Conservation (phyloP, 1,284 basidiomycete genomes). For the Cutaneotrichosporon cutaneum region DNA sequence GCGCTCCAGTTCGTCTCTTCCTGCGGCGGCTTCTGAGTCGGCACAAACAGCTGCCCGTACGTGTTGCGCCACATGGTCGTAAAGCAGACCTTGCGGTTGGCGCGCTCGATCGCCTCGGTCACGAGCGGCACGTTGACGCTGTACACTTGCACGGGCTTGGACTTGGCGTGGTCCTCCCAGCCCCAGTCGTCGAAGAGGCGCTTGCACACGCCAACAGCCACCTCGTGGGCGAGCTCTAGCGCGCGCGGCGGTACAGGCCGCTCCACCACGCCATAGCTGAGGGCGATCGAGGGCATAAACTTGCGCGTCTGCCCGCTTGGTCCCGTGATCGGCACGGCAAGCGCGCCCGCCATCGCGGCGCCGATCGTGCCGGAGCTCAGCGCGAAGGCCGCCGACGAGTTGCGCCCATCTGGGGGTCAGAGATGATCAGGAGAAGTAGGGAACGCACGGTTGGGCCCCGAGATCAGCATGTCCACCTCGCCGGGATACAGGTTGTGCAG, state of each 20-base stretch:
- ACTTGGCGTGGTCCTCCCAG: conserved; percentile 53
- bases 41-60: conserved; percentile 48
- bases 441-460: conserved; percentile 55
- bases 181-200: conserved; percentile 81
- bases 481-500: conserved; percentile 81
- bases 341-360: conserved; percentile 80
- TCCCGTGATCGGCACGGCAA: conserved; percentile 71
- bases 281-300: conserved; percentile 64
- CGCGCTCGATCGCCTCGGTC: conserved; percentile 34
- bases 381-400: conserved; percentile 77
- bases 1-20: conserved; percentile 13
- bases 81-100: conserved; percentile 44
- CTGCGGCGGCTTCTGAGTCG: conserved; percentile 15
- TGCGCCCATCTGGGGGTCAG: conserved; percentile 65
- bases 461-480: conserved; percentile 72
- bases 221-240: conserved; percentile 67
- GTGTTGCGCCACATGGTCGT: conserved; percentile 52
- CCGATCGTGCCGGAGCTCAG: conserved; percentile 88
- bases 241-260: conserved; percentile 65
- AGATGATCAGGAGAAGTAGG: not conserved
- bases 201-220: conserved; percentile 66
- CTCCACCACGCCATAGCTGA: conserved; percentile 79
- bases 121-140: conserved; percentile 52
- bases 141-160: conserved; percentile 41
- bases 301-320: conserved; percentile 60